phyloP scores from a whole-genome alignment of 805 yeast species.

The Candida odintsovae region DNA sequence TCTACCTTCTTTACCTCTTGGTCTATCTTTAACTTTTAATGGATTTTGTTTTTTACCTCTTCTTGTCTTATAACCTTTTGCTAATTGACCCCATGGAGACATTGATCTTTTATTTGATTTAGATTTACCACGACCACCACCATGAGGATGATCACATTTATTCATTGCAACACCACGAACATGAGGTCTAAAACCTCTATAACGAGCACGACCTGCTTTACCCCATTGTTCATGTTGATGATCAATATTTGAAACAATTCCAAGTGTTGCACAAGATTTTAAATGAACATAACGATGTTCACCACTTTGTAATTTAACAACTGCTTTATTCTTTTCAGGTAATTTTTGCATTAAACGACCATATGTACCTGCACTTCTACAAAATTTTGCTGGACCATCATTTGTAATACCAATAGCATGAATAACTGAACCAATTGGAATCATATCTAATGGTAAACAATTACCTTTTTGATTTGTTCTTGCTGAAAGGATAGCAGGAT shows the following conservation, averaged over 20 bases:
- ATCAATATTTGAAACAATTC: slow-evolving; percentile 87
- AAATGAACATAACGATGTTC: slow-evolving; percentile 87
- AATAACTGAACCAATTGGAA: slow-evolving; percentile 89
- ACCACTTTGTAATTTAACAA: slow-evolving; percentile 81
- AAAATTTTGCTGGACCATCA: slow-evolving; percentile 78
- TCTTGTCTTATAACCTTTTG: slow-evolving; percentile 93
- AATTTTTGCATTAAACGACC: slow-evolving; percentile 81
- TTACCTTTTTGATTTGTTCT: slow-evolving; percentile 90
- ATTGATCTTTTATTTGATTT: slow-evolving; percentile 92
- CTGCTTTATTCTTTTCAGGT: slow-evolving; percentile 63
- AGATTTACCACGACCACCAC: slow-evolving; percentile 99
- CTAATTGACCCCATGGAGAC: slow-evolving; percentile 93
- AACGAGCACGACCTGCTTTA: slow-evolving; percentile 93
- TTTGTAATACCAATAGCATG: slow-evolving; percentile 80
- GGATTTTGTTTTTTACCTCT: slow-evolving; percentile 81
- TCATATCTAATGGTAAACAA: slow-evolving; percentile 86
- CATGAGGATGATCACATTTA: slow-evolving; percentile 95
- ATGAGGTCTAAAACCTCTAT: slow-evolving; percentile 88
- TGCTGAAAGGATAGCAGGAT: slow-evolving; percentile 84
- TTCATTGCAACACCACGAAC: slow-evolving; percentile 99
- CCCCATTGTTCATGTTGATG: slow-evolving; percentile 88
- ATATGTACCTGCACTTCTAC: slow-evolving; percentile 92
- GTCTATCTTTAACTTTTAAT: slow-evolving; percentile 87
- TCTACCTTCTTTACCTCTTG: slow-evolving; percentile 55
- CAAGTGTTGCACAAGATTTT: slow-evolving; percentile 90